phyloP scores from a whole-genome alignment of 129 eudicot genomes.

The Flaveria trinervia region DNA sequence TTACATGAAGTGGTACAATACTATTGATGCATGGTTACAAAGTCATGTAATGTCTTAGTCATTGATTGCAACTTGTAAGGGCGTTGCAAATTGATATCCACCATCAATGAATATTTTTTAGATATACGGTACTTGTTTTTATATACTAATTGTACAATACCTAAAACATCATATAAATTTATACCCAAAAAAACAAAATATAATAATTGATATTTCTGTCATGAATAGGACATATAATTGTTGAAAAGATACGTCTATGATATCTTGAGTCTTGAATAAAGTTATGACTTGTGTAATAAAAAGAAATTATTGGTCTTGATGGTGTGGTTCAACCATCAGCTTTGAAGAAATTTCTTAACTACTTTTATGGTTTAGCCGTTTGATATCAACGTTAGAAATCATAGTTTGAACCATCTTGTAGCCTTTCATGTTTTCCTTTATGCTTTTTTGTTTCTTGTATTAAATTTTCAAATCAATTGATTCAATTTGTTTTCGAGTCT shows the following conservation, averaged over 20 bases:
- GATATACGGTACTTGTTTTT: constrained; percentile 22
- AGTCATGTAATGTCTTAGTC: constrained; percentile 35
- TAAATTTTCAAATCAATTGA: too few relatives aligned
- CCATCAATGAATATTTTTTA: constrained; percentile 25
- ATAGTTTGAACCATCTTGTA: too few relatives aligned
- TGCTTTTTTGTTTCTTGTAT: too few relatives aligned
- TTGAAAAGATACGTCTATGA: not conserved
- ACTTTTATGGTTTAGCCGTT: too few relatives aligned
- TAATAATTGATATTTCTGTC: not conserved
- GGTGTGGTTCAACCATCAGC: not conserved
- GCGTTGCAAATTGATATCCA: constrained; percentile 7
- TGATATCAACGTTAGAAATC: too few relatives aligned
- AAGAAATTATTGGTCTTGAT: not conserved
- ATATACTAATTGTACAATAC: constrained; percentile 18
- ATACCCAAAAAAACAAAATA: not conserved
- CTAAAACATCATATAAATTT: not conserved
- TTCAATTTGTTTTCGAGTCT: too few relatives aligned
- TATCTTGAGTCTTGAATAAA: not conserved
- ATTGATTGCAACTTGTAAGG: constrained; percentile 36
- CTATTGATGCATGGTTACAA: constrained; percentile 31
- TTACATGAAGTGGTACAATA: constrained; percentile 17
- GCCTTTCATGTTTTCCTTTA: too few relatives aligned
- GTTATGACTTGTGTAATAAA: not conserved
- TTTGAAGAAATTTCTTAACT: too few relatives aligned
- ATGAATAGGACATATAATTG: not conserved